Base-by-base conservation (phyloP, 225 moss, liverwort and hornwort genomes). In the Asterella californica region DNA sequence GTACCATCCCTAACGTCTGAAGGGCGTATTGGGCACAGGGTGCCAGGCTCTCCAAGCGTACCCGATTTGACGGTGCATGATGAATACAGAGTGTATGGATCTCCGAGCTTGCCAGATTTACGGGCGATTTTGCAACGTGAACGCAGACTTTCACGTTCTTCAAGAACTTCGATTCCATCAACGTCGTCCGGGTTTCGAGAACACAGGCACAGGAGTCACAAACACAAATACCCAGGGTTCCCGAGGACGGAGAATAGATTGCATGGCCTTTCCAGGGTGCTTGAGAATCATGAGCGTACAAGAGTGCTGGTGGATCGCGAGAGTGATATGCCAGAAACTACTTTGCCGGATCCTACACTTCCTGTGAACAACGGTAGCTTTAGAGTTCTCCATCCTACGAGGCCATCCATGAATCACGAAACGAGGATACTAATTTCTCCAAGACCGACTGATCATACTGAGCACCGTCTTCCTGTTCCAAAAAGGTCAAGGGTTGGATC, bases 91-190 rank as follows among this genome's bases (percentile, higher is more conserved):
- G 32, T 76, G 32, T 60, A 55, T 55, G 75, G 55, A 59, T 76
- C 75, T 33, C 75, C 75, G 18, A 76, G 75, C 55, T 32, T 57
- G 54, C 75, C 75, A 76, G 75, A 76, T 76, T 76, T 76, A 38
- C 49, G 54, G 21, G 59, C 57, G 10, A 55, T 76, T 34, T 55
- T 60, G 75, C 54, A 48, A 33, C 36, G 55, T 46, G 77, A 77
- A 12, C 63, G 60, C 48, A 62, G 77, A 45, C 34, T 62, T 37
- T 36, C 76, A 15, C 33, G 60, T 10, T 50, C 63, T 64, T 45
- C 77, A 42, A 14, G 52, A 8, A 25, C 74, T 0, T 75, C 53
- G 25, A 38, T 24, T 42, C 62, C 62, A 25, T 63, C 61, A 15
- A 76, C 76, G 34, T 15, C 76, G 36, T 76, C 60, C 14, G 77